Base-by-base conservation (phyloP, 2,329 filamentous ascomycete genomes). In the Botrytis squamosa region DNA sequence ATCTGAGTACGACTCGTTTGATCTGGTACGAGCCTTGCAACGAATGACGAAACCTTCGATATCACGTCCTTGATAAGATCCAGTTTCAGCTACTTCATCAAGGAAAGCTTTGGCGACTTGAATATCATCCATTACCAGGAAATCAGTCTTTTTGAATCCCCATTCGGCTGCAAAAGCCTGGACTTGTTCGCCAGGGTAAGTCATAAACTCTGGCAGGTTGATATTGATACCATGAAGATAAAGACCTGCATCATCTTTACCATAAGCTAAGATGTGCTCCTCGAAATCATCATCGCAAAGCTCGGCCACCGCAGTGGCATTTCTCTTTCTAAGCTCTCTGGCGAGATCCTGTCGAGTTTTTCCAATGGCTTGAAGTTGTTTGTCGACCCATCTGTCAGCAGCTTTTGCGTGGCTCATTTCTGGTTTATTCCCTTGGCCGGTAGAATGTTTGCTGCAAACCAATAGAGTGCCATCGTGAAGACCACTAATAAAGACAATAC, bases 401-500 rank as follows among this genome's bases (percentile, higher is more conserved):
- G 90, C 94, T 74, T 88, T 86, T 4, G 96, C 93, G 85, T 99
- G 96, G 83, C 93, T 98, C 73, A 92, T 77, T 44, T 90, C 87
- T 8, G 86, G 84, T 38, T 84, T 83, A 36, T 83, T 83, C n/a
- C 95, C 89, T 38, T 89, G 85, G 10, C 96, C 96, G 0, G 95
- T 98, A 0, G 96, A 98, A 82, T 99, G 96, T 81, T 99, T 99
- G 86, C 95, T 98, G 88, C 95, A 98, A n/a, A 99, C 95, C 12
- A 99, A 86, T 16, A 99, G 85, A 1, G 93, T 94, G 52, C 90
- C 95, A 79, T 98, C 95, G 79, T 97, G 93, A 36, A 99, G 86
- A 22, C 95, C 96, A 25, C 94, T 92, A 63, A 99, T 90, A 85
- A 99, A 99, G 78, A 99, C 98, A 83, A 99, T 99, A 83, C 96